phyloP scores from a whole-genome alignment of 2,329 filamentous ascomycete species.

The Clathrospora elynae region DNA sequence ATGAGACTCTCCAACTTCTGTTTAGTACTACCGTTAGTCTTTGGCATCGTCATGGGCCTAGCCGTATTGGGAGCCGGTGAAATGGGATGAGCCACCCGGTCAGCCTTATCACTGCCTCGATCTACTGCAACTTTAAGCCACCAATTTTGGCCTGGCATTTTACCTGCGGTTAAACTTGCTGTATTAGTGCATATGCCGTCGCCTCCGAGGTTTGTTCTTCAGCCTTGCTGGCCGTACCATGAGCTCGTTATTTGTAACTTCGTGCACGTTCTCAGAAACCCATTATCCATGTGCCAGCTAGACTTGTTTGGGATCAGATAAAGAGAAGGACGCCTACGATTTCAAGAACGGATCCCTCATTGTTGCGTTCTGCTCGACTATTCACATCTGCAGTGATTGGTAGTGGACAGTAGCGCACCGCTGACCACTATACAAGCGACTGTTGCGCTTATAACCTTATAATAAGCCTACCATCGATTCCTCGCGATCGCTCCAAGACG shows the following conservation, averaged over 20 bases:
- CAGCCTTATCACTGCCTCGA: conserved; percentile 14
- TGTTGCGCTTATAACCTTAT: too few species aligned
- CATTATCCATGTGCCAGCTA: too few species aligned
- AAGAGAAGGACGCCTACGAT: too few species aligned
- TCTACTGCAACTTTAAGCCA: not conserved
- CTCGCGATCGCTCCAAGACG: not conserved
- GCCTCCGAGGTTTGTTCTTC: not conserved
- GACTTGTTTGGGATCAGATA: too few species aligned
- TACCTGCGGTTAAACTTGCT: not conserved
- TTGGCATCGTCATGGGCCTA: conserved; percentile 6
- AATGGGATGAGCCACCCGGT: conserved; percentile 7
- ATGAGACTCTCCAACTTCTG: conserved; percentile 16
- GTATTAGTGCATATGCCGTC: not conserved
- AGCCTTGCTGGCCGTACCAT: not conserved
- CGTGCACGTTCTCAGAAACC: too few species aligned
- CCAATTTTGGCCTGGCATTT: not conserved
- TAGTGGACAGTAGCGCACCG: too few species aligned
- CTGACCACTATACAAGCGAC: too few species aligned
- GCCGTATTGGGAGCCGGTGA: conserved; percentile 14
- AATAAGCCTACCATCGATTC: not conserved
- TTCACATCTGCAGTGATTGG: too few species aligned
- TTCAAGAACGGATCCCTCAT: too few species aligned
- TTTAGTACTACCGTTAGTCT: conserved; percentile 5
- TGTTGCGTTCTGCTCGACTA: too few species aligned
- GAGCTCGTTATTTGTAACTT: not conserved